These are phyloP conservation scores for Gaultheria prostrata DNA, from an alignment of 148 eudicot genomes.

Conservation along the genomic window DNA sequence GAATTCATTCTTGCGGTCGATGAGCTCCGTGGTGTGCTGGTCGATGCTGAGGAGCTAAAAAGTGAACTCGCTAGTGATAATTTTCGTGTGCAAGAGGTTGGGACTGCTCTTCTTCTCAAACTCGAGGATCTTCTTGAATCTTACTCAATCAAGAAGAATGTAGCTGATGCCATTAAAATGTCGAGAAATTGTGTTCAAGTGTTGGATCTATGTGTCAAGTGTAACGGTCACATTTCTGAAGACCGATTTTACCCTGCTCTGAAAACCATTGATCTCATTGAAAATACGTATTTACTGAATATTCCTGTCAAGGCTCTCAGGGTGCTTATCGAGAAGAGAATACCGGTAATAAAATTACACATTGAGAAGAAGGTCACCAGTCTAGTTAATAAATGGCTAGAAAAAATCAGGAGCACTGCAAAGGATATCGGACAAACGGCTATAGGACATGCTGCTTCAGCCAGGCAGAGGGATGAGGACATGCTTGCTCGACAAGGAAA, in stretches of 20 bases:
- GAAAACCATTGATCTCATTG: slow-evolving; percentile 80
- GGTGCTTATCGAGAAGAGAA: slow-evolving; percentile 52
- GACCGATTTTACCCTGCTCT: slow-evolving; percentile 84
- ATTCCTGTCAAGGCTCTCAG: slow-evolving; percentile 66
- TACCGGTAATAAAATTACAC: slow-evolving; percentile 66
- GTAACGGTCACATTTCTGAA: slow-evolving; percentile 75
- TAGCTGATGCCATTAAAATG: slow-evolving; percentile 82
- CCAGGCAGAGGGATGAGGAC: slow-evolving; percentile 74
- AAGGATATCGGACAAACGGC: slow-evolving; percentile 89
- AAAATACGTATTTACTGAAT: slow-evolving; percentile 55
- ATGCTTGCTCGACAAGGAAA: slow-evolving; percentile 72
- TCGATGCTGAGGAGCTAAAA: slow-evolving; percentile 92
- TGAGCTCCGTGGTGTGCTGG: slow-evolving; percentile 90
- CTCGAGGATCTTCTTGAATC: slow-evolving; percentile 75
- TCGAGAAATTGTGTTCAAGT: slow-evolving; percentile 61
- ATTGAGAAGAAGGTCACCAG: slow-evolving; percentile 72
- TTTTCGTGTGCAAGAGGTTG: slow-evolving; percentile 71
- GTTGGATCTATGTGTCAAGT: slow-evolving; percentile 75
- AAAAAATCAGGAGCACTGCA: slow-evolving; percentile 64
- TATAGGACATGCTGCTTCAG: slow-evolving; percentile 65
- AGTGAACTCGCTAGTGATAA: slow-evolving; percentile 71
- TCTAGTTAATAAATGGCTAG: slow-evolving; percentile 91
- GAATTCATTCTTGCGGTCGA: slow-evolving; percentile 86
- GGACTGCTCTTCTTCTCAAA: slow-evolving; percentile 64
- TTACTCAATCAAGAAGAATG: slow-evolving; percentile 69